Evolutionary conservation across 2,329 filamentous ascomycete genomes (phyloP).

Genomic region (Sporothrix sp.): DNA sequence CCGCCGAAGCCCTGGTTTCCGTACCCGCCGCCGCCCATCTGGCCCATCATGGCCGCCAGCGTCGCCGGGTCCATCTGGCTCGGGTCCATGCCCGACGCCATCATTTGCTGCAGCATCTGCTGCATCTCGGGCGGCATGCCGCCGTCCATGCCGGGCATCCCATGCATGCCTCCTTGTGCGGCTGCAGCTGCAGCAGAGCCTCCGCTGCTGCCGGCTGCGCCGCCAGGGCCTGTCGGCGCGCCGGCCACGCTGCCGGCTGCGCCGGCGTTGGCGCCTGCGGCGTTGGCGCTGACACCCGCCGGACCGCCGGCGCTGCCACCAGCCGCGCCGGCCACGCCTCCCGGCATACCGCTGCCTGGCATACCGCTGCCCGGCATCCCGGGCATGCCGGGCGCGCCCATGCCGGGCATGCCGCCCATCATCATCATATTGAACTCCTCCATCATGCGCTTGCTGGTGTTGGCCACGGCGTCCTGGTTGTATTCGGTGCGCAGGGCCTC

Average conservation of each 20-base stretch:
- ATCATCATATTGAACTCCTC: slow-evolving; percentile 63
- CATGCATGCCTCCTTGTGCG: slow-evolving; percentile 24
- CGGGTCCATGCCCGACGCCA: slow-evolving; percentile 54
- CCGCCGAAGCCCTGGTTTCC: slow-evolving; percentile 32
- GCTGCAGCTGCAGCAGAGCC: neutral
- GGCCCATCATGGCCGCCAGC: slow-evolving; percentile 50
- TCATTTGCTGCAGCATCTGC: slow-evolving; percentile 61
- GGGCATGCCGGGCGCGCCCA: slow-evolving; percentile 29
- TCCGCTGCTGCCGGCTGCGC: neutral
- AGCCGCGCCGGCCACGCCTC: too few relatives aligned
- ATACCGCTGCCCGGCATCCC: slow-evolving; percentile 20
- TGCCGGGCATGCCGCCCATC: slow-evolving; percentile 34
- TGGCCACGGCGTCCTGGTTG: slow-evolving; percentile 52
- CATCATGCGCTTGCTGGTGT: slow-evolving; percentile 69
- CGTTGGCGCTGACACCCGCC: neutral
- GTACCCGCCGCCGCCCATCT: slow-evolving; percentile 41
- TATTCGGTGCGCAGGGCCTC: slow-evolving; percentile 68
- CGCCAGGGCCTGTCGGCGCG: neutral
- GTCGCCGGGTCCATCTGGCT: slow-evolving; percentile 54
- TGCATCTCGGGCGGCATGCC: slow-evolving; percentile 49
- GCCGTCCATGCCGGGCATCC: slow-evolving; percentile 17
- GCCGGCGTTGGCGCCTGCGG: slow-evolving; percentile 18
- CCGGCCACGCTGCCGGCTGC: neutral
- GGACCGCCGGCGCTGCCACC: too few relatives aligned
- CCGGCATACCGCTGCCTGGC: too few relatives aligned